Conservation (phyloP, 371 early-diverging fungal genomes). For the Apophysomyces ossiformis region DNA sequence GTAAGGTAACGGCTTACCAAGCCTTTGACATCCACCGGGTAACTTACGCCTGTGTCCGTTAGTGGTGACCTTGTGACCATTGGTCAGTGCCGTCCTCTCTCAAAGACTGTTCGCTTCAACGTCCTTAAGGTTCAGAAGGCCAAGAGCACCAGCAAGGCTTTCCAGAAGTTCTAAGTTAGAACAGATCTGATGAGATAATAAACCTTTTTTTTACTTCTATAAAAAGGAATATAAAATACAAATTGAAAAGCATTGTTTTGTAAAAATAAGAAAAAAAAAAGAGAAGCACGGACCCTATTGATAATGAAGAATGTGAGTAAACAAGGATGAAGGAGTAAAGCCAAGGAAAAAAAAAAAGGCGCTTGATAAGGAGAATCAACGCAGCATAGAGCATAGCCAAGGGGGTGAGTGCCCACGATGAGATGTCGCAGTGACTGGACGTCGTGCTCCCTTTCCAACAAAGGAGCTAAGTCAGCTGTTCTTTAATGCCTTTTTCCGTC, state of each 20-base stretch:
- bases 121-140: slow-evolving; percentile 95
- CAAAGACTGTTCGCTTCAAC: slow-evolving; percentile 99
- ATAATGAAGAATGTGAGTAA: neutral
- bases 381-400: neutral
- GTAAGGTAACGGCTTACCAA: slow-evolving; percentile 66
- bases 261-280: slow-evolving; percentile 9
- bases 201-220: neutral
- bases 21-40: slow-evolving; percentile 53
- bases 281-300: slow-evolving; percentile 11
- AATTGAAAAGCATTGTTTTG: neutral
- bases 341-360: too few relatives aligned
- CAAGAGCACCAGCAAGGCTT: slow-evolving; percentile 90
- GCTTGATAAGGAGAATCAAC: neutral
- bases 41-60: slow-evolving; percentile 23
- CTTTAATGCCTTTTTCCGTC: slow-evolving; percentile 2
- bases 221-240: too few relatives aligned
- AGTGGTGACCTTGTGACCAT: slow-evolving; percentile 96
- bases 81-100: slow-evolving; percentile 98
- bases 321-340: slow-evolving; percentile 6
- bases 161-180: slow-evolving; percentile 90
- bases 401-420: neutral
- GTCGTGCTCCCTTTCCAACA: slow-evolving; percentile 9
- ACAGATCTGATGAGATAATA: slow-evolving; percentile 13
- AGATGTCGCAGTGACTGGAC: slow-evolving; percentile 1
- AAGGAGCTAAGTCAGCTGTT: slow-evolving; percentile 9